Evolutionary conservation across 179 eudicot species (phyloP).

Genomic region (Silene coronaria): DNA sequence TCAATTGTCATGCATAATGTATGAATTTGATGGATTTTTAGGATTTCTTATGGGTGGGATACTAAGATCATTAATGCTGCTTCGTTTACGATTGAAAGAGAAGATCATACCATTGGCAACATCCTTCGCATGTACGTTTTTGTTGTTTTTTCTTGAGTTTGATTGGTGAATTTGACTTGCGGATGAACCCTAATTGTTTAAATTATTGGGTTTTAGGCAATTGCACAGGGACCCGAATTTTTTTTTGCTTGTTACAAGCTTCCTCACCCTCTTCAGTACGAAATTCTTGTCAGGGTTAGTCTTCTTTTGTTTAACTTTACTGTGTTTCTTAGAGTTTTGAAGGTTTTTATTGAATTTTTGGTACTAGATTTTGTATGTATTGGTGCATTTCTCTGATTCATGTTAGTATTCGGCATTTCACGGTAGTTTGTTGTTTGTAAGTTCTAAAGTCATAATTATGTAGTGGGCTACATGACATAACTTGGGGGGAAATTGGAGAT

Average conservation of each 20-base stretch:
- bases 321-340: not conserved
- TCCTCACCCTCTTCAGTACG: constrained; percentile 98
- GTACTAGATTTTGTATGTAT: not conserved
- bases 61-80: constrained; percentile 94
- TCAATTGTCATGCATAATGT: not conserved
- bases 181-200: not conserved
- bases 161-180: constrained; percentile 18
- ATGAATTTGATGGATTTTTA: constrained; percentile 6
- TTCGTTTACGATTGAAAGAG: constrained; percentile 85
- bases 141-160: not conserved
- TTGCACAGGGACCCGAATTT: constrained; percentile 81
- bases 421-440: not conserved
- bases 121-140: constrained; percentile 69
- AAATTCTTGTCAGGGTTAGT: constrained; percentile 78
- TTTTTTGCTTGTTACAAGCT: constrained; percentile 95
- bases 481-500: no score
- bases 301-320: not conserved
- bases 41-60: constrained; percentile 92
- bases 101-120: constrained; percentile 91
- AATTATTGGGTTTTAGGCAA: constrained; percentile 47
- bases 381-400: not conserved
- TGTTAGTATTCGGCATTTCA: not conserved
- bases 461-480: not conserved
- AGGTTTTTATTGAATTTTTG: not conserved
- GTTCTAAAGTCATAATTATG: not conserved